A percentile compares a stretch with the other conserved stretches of the same genome.
Conservation (phyloP, 257 asterid genomes). For the Misopates orontium region DNA sequence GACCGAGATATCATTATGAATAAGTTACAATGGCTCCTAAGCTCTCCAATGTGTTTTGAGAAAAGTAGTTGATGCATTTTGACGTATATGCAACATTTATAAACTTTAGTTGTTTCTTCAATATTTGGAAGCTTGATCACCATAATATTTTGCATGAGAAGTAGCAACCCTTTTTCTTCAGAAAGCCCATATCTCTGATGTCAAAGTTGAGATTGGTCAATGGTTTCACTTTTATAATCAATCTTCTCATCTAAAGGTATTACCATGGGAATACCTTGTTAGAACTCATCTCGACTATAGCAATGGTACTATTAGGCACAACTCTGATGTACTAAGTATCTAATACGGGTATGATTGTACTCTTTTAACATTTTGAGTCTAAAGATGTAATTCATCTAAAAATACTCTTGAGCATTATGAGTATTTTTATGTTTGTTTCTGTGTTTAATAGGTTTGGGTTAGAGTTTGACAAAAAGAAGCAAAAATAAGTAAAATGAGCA, state of each 20-base stretch:
- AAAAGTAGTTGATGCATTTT: not conserved
- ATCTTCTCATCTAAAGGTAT: not conserved
- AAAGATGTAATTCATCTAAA: not conserved
- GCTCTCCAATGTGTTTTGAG: not conserved
- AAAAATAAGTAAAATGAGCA: no score
- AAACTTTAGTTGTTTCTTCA: not conserved
- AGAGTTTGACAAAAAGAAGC: no score
- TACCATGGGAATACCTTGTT: constrained; percentile 3
- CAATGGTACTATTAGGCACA: no score
- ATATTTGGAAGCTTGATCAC: constrained; percentile 8
- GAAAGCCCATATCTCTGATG: constrained; percentile 12
- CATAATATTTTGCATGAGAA: constrained; percentile 9
- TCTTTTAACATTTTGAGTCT: not conserved
- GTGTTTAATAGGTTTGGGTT: no score
- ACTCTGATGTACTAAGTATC: no score
- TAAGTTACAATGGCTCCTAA: no score
- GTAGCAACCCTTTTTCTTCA: not conserved
- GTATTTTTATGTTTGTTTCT: no score
- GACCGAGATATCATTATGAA: no score
- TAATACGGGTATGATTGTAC: no score
- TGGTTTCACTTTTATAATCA: not conserved
- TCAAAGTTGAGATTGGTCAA: constrained; percentile 8
- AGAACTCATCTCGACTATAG: not conserved
- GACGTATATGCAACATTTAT: constrained; percentile 5
- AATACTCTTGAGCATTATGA: no score